These are phyloP conservation scores for Colletotrichum sublineola DNA, from an alignment of 2,329 filamentous ascomycete genomes.

Conservation along the genomic window DNA sequence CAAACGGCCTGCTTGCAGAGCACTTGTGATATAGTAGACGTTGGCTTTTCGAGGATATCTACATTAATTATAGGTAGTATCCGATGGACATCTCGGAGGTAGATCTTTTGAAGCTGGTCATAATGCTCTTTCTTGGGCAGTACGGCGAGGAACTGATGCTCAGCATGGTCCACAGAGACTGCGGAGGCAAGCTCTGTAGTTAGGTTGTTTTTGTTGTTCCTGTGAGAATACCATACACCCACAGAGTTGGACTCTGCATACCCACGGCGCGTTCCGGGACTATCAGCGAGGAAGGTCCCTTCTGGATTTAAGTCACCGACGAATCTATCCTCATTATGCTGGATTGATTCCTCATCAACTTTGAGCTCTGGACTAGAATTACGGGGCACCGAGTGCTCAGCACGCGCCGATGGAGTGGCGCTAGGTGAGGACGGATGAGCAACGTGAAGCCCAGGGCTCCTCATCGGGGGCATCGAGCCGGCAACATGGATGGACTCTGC, in stretches of 20 bases:
- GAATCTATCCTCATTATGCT: conserved; percentile 41
- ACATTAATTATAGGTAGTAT: conserved; percentile 44
- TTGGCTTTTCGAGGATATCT: conserved; percentile 43
- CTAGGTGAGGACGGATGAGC: too few relatives aligned
- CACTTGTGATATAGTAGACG: conserved; percentile 38
- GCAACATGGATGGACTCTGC: conserved; percentile 13
- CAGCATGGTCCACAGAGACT: conserved; percentile 24
- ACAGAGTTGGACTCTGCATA: conserved; percentile 38
- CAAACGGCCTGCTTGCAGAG: conserved; percentile 45
- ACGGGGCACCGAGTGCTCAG: background rate
- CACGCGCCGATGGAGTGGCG: background rate
- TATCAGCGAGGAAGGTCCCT: conserved; percentile 45
- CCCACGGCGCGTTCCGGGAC: conserved; percentile 29
- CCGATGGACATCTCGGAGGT: conserved; percentile 40
- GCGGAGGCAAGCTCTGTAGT: conserved; percentile 24
- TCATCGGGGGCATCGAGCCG: background rate
- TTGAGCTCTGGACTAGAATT: background rate
- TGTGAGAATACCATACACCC: conserved; percentile 42
- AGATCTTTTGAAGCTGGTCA: conserved; percentile 43
- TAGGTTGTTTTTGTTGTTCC: background rate
- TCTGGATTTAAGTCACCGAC: conserved; percentile 46
- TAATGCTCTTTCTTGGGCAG: conserved; percentile 34
- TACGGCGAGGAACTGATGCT: conserved; percentile 33
- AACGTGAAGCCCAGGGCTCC: background rate
- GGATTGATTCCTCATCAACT: conserved; percentile 33